Evolutionary conservation across 2,329 filamentous ascomycete genomes (phyloP), one percentile per base, ranked within the genome.

Genomic region (Didymella lethalis): DNA sequence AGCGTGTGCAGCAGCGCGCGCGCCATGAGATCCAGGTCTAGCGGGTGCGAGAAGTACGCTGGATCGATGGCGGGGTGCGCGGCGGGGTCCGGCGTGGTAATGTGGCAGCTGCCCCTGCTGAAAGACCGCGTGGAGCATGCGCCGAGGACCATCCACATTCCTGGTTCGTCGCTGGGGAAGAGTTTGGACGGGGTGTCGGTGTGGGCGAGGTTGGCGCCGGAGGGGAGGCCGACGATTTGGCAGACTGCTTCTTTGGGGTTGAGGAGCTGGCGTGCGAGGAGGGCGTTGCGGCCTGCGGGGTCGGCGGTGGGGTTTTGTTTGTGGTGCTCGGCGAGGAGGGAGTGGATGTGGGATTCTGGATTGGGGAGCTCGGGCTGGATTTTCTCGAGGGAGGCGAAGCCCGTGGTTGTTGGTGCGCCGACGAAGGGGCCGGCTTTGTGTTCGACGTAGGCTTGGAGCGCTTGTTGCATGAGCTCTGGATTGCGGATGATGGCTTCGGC

Each of bases 1-100:
- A 78, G 62, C 40, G 71, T 75, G 29, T 75, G 73, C 14, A 77
- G 62, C 20, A 68, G 47, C 20, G 73, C 67, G 8, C 77, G 74
- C 0, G 77, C 76, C 4, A 77, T 69, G 11, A 83, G 56, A 40
- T 82, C 77, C 11, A 80, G 57, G 54, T 83, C 81, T 4, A 81
- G 65, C 0, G 81, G 79, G 56, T 83, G 78, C 7, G 71, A 72
- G 47, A 82, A 71, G 46, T 81, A 82, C 10, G 72, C 73, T 0
- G 78, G 76, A 63, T 84, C 79, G 52, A 83, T 80, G 1, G 60
- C 43, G 0, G 81, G 80, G 14, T 75, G 63, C 1, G 61, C 69
- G 0, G 64, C 64, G 0, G 76, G 70, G 44, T 80, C 69, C 0
- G 76, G 43, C 0, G 78, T 80, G 0, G 62, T 62, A 40, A 82